Evolutionary conservation across 164 flowering plant species (phyloP), one percentile per base, ranked within the genome.

Genomic region (Amborella trichopoda): DNA sequence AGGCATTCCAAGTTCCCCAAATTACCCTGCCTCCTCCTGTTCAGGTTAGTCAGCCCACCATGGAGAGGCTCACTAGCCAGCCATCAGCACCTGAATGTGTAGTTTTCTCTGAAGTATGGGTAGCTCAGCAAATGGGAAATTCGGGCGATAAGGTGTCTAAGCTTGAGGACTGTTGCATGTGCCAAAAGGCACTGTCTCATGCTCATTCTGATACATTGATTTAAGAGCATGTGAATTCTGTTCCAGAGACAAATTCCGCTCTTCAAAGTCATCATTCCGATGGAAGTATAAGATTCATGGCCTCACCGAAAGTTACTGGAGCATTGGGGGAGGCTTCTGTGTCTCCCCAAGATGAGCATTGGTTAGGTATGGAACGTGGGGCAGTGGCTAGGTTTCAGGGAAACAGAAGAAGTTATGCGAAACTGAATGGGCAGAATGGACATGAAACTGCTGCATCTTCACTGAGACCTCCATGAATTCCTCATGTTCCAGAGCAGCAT

Each of bases 131-230:
- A 34, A 78, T 57, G 39, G 61, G 56, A 46, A 50, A 24, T 5
- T 11, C 30, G 13, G 47, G 76, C 47, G 75, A 69, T 30, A 69
- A 55, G 30, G 1, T 56, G 20, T 44, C 50, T 3, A 61, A 53
- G 41, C 27, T 65, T 21, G 84, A 74, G 37, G 88, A 79, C 50
- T 78, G 95, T 60, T 43, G 49, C 40, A 68, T 83, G 91, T 90
- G 97, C 51, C 94, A 83, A 43, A 83, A 73, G 48, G 80, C 69
- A 44, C 56, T 83, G 64, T 94, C 97, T 38, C 95, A 90, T 73
- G 91, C 80, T 25, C 94, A 90, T 71, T 86, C 95, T 0, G 95
- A 90, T 69, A 54, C 84, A 46, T 16, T 73, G 53, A 60, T 64
- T 24, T 84, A 75, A 49, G 80, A 69, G 37, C 69, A 51, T 28